These are phyloP conservation scores for Zygotorulaspora florentina DNA, from an alignment of 805 yeast species.

Conservation along the genomic window DNA sequence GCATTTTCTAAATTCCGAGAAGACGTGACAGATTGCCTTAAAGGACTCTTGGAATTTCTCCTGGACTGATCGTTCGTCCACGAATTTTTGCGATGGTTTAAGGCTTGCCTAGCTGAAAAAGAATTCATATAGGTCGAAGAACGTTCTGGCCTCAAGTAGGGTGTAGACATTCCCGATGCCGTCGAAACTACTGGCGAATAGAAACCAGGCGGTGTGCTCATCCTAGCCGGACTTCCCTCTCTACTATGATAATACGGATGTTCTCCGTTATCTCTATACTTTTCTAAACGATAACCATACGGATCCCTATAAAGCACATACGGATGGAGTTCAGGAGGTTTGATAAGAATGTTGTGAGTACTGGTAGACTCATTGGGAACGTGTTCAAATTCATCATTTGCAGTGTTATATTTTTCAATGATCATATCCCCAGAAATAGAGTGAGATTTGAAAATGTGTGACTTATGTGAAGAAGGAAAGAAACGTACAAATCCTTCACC, in stretches of 20 bases:
- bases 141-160: slow-evolving; percentile 6
- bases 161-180: slow-evolving; percentile 9
- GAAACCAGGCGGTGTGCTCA: slow-evolving; percentile 8
- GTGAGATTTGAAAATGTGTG: slow-evolving; percentile 49
- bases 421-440: slow-evolving; percentile 37
- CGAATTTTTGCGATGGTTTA: slow-evolving; percentile 1
- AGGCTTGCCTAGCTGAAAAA: not conserved
- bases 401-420: slow-evolving; percentile 33
- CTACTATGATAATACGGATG: slow-evolving; percentile 2
- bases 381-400: slow-evolving; percentile 27
- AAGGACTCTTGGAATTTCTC: slow-evolving; percentile 10
- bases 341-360: slow-evolving; percentile 10
- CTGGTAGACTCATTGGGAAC: slow-evolving; percentile 1
- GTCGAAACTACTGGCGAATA: slow-evolving; percentile 10
- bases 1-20: not conserved
- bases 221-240: slow-evolving; percentile 7
- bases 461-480: slow-evolving; percentile 28
- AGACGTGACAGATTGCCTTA: slow-evolving; percentile 6
- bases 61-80: slow-evolving; percentile 3
- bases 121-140: slow-evolving; percentile 3
- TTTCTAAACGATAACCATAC: slow-evolving; percentile 3
- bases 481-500: slow-evolving; percentile 26
- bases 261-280: not conserved
- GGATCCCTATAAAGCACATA: slow-evolving; percentile 9
- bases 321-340: slow-evolving; percentile 2